These are phyloP conservation scores for Metroxylon sagu DNA, from an alignment of 176 grass and related monocot genomes.

Conservation along the genomic window DNA sequence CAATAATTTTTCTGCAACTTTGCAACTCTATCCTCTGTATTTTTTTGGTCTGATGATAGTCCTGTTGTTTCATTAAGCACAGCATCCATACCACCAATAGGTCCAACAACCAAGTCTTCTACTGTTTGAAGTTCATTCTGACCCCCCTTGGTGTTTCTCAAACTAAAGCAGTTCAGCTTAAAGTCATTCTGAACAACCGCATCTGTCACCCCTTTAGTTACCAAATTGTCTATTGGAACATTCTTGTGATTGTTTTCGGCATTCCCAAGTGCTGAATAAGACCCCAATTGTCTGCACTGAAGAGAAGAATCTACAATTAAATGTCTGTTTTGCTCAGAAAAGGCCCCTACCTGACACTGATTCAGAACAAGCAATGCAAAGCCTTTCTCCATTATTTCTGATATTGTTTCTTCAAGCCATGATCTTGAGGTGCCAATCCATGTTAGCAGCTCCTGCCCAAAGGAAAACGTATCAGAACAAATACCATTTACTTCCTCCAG, in stretches of 20 bases:
- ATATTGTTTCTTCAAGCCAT: conserved; percentile 29
- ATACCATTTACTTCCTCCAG: conserved; percentile 35
- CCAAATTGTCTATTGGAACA: neutral
- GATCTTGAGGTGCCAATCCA: conserved; percentile 48
- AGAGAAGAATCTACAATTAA: conserved; percentile 22
- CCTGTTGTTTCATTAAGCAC: conserved; percentile 8
- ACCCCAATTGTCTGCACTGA: conserved; percentile 16
- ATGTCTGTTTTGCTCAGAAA: conserved; percentile 13
- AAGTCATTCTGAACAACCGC: too few species aligned
- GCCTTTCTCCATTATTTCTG: conserved; percentile 30
- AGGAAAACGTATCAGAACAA: conserved; percentile 41
- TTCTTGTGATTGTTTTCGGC: neutral
- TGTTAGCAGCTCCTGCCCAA: conserved; percentile 51
- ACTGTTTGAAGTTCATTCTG: conserved; percentile 14
- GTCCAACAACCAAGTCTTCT: neutral
- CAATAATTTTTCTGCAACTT: conserved; percentile 10
- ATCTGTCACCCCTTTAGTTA: too few species aligned
- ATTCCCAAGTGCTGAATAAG: conserved; percentile 8
- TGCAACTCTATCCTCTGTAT: neutral
- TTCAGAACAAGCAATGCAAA: neutral
- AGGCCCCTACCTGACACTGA: conserved; percentile 1
- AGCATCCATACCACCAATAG: neutral
- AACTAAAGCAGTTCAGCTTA: neutral
- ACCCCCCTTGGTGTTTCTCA: neutral
- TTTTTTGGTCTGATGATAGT: neutral